phyloP scores from a whole-genome alignment of 2,329 filamentous ascomycete species.

The Didymella pinodella region DNA sequence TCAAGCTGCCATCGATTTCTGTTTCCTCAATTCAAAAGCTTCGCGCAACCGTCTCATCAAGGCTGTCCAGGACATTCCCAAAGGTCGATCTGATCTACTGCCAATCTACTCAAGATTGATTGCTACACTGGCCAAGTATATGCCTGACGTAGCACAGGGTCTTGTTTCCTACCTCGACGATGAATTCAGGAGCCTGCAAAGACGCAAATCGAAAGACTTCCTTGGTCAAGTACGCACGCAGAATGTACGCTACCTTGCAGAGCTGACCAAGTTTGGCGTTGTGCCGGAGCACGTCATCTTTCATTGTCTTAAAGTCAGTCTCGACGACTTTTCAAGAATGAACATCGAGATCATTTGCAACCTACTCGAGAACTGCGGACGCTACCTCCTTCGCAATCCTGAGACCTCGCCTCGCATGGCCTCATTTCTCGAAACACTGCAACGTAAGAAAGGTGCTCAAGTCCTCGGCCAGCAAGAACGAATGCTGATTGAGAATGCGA shows the following conservation, averaged over 20 bases:
- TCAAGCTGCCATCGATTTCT: constrained; percentile 93
- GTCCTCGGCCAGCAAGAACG: constrained; percentile 95
- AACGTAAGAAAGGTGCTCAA: constrained; percentile 94
- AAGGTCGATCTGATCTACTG: constrained; percentile 88
- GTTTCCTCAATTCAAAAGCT: constrained; percentile 97
- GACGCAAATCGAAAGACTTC: constrained; percentile 97
- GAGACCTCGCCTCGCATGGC: constrained; percentile 93
- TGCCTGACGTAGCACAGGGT: constrained; percentile 92
- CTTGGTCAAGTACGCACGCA: constrained; percentile 90
- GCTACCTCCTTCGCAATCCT: constrained; percentile 89
- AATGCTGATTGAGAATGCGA: constrained; percentile 97
- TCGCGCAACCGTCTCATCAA: constrained; percentile 94
- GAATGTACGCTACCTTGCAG: constrained; percentile 97
- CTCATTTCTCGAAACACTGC: constrained; percentile 91
- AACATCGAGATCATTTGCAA: constrained; percentile 99
- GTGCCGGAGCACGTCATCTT: constrained; percentile 99
- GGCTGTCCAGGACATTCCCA: constrained; percentile 91
- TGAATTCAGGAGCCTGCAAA: constrained; percentile 94
- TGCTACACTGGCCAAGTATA: constrained; percentile 90
- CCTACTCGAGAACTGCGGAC: constrained; percentile 92
- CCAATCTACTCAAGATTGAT: constrained; percentile 92
- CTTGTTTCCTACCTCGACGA: constrained; percentile 92
- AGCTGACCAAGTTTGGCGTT: constrained; percentile 96
- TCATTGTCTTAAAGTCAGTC: constrained; percentile 94
- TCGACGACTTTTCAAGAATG: constrained; percentile 98